A percentile compares a stretch with the other conserved stretches of the same genome.
phyloP scores from a whole-genome alignment of 371 early-diverging fungal species.

The Zychaea mexicana region DNA sequence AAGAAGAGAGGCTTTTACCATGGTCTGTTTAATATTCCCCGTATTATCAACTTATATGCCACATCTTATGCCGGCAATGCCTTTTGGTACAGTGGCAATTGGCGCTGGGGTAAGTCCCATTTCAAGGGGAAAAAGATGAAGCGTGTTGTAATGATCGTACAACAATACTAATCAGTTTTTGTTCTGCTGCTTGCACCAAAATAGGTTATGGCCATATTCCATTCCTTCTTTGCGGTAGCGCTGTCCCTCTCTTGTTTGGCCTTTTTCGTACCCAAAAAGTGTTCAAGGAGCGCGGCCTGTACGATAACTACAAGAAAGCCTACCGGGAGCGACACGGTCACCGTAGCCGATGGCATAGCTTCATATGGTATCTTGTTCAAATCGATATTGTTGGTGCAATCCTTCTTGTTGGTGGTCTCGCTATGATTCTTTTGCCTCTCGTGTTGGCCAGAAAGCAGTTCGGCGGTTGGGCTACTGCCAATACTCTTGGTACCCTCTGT shows the following conservation, averaged over 20 bases:
- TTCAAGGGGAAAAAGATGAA: too few relatives aligned
- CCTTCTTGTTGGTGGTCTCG: slow-evolving; percentile 41
- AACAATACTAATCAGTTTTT: too few relatives aligned
- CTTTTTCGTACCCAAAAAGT: slow-evolving; percentile 16
- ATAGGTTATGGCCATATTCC: slow-evolving; percentile 23
- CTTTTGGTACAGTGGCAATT: slow-evolving; percentile 9
- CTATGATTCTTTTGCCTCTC: slow-evolving; percentile 44
- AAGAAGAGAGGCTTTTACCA: slow-evolving; percentile 37
- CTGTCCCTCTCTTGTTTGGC: slow-evolving; percentile 22
- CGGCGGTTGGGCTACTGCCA: slow-evolving; percentile 38
- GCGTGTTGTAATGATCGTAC: too few relatives aligned
- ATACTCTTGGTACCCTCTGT: neutral
- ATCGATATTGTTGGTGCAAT: slow-evolving; percentile 46
- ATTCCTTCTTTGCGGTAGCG: slow-evolving; percentile 18
- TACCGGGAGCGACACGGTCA: neutral
- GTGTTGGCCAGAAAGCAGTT: slow-evolving; percentile 41
- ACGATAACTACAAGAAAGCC: slow-evolving; percentile 1
- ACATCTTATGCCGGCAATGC: slow-evolving; percentile 32
- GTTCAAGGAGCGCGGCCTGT: slow-evolving; percentile 10
- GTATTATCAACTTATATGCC: slow-evolving; percentile 30
- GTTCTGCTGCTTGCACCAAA: too few relatives aligned
- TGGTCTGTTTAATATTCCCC: slow-evolving; percentile 33
- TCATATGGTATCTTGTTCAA: neutral
- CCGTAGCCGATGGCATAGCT: neutral
- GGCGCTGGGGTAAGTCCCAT: slow-evolving; percentile 41